Evolutionary conservation across 345 rosid genomes (phyloP).

Genomic region (Sapria himalayana): DNA sequence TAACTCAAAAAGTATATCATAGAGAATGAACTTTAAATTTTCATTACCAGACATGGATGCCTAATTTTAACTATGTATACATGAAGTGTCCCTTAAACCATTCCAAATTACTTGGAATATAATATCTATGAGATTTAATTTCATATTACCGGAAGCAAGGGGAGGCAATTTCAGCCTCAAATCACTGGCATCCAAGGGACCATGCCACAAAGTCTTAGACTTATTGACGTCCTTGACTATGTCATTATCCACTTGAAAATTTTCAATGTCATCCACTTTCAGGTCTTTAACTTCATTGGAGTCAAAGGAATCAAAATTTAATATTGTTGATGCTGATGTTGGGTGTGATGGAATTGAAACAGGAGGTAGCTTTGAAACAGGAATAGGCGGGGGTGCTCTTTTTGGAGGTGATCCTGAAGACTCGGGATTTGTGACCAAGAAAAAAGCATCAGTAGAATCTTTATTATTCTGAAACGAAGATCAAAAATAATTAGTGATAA

Average conservation of each 20-base stretch:
- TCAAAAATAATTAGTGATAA: slow-evolving; percentile 6
- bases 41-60: no score
- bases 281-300: slow-evolving; percentile 54
- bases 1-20: no score
- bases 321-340: slow-evolving; percentile 20
- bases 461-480: slow-evolving; percentile 32
- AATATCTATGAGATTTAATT: no score
- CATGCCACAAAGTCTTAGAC: slow-evolving; percentile 50
- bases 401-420: slow-evolving; percentile 86
- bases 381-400: slow-evolving; percentile 64
- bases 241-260: slow-evolving; percentile 73
- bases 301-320: slow-evolving; percentile 52
- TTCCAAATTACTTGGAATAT: no score
- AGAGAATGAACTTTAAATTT: no score
- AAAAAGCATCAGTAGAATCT: slow-evolving; percentile 63
- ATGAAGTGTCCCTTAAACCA: no score
- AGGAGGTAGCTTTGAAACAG: slow-evolving; percentile 19
- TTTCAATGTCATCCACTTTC: slow-evolving; percentile 96
- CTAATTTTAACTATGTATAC: no score
- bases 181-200: slow-evolving; percentile 46
- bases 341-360: slow-evolving; percentile 18
- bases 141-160: slow-evolving; percentile 61
- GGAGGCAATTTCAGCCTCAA: slow-evolving; percentile 53
- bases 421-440: slow-evolving; percentile 65
- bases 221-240: slow-evolving; percentile 38